Percentiles rank a stretch among this genome's conserved stretches.
These are phyloP conservation scores for Aegilops sharonensis DNA, from an alignment of 176 grass and related monocot species.

Conservation along the genomic window DNA sequence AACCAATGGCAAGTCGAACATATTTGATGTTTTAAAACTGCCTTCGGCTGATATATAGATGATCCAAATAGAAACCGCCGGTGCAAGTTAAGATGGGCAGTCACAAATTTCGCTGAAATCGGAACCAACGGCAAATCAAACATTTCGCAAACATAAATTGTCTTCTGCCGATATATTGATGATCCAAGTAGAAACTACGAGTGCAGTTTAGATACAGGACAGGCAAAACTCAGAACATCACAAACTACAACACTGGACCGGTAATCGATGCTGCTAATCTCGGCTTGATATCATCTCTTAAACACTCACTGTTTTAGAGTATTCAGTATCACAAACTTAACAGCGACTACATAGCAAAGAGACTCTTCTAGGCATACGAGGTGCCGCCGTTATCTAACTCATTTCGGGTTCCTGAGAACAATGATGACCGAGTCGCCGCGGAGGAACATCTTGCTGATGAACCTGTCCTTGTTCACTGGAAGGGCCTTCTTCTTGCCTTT, in stretches of 20 bases:
- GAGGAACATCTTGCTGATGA: conserved; percentile 99
- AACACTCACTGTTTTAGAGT: background rate
- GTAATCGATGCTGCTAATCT: background rate
- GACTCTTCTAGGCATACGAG: background rate
- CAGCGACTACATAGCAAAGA: background rate
- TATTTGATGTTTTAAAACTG: no score
- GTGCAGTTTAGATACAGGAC: conserved; percentile 21
- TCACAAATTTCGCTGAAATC: background rate
- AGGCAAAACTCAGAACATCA: conserved; percentile 19
- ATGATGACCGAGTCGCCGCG: conserved; percentile 91
- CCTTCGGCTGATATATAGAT: no score
- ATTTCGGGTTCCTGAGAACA: conserved; percentile 85
- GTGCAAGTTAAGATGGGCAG: background rate
- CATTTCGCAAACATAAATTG: background rate
- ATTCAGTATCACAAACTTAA: conserved; percentile 15
- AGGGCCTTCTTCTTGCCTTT: conserved; percentile 99
- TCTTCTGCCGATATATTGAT: conserved; percentile 6
- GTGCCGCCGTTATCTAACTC: background rate
- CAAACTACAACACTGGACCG: conserved; percentile 22
- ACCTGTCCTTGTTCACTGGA: conserved; percentile 91
- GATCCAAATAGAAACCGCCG: no score
- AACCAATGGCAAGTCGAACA: no score
- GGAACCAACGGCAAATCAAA: background rate
- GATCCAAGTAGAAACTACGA: background rate
- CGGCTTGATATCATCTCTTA: background rate